Evolutionary conservation across 345 rosid genomes (phyloP).

Genomic region (Eucalyptus guilfoylei): DNA sequence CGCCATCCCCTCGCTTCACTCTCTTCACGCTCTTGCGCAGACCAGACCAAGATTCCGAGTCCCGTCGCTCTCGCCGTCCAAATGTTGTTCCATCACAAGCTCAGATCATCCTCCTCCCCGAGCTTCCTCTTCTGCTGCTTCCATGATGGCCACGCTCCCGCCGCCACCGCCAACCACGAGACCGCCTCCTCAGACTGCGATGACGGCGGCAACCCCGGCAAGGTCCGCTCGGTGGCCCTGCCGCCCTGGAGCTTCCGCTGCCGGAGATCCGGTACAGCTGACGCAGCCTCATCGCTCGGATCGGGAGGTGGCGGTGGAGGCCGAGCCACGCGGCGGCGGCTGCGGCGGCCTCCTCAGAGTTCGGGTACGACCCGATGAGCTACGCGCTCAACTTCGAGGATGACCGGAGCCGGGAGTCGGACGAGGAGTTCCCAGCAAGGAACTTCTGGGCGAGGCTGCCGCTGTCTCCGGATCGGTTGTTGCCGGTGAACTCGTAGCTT

Average conservation of each 20-base stretch:
- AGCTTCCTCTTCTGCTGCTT: not conserved
- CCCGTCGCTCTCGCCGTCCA: not conserved
- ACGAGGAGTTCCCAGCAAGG: conserved; percentile 8
- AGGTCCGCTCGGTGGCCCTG: not conserved
- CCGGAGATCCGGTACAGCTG: not conserved
- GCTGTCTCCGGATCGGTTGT: conserved; percentile 19
- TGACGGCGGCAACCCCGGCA: not conserved
- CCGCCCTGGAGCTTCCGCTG: not conserved
- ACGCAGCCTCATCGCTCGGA: not conserved
- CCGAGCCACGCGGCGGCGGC: not conserved
- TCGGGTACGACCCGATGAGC: conserved; percentile 55
- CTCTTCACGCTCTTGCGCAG: too few relatives aligned
- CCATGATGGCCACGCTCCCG: not conserved
- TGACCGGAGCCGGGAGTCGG: conserved; percentile 1
- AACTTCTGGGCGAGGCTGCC: conserved; percentile 52
- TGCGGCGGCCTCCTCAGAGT: conserved; percentile 3
- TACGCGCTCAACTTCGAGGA: conserved; percentile 71
- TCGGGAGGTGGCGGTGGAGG: not conserved
- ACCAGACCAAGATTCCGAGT: too few relatives aligned
- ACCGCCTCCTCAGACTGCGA: not conserved
- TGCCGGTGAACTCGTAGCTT: not conserved
- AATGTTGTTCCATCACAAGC: not conserved
- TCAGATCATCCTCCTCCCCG: not conserved
- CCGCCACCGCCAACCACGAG: not conserved
- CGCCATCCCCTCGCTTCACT: too few relatives aligned